phyloP scores from a whole-genome alignment of 2,329 filamentous ascomycete species.

The Fusarium palustre region DNA sequence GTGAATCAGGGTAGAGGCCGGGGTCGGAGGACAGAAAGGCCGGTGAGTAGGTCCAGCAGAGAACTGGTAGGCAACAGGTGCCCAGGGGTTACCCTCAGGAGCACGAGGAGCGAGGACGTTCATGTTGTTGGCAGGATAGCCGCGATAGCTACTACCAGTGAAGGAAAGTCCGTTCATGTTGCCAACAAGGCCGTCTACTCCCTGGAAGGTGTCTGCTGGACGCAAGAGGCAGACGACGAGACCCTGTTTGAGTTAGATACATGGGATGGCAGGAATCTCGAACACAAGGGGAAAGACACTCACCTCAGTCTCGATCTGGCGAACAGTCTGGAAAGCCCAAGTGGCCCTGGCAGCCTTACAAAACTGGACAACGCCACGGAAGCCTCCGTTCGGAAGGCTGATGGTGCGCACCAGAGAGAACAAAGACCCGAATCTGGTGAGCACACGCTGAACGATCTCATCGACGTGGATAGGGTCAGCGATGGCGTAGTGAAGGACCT shows the following conservation, averaged over 20 bases:
- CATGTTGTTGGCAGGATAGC: not conserved
- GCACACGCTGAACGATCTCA: conserved; percentile 49
- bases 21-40: conserved; percentile 46
- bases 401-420: conserved; percentile 62
- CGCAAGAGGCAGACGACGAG: not conserved
- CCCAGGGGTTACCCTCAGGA: conserved; percentile 15
- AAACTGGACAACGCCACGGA: conserved; percentile 65
- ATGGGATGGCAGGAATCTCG: not conserved
- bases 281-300: conserved; percentile 1
- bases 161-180: conserved; percentile 41
- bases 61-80: conserved; percentile 44
- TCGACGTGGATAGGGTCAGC: conserved; percentile 52
- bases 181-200: conserved; percentile 9
- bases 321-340: conserved; percentile 55
- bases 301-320: conserved; percentile 39
- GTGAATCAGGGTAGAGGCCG: conserved; percentile 53
- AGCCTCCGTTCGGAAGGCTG: conserved; percentile 56
- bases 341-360: conserved; percentile 61
- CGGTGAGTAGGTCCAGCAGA: conserved; percentile 48
- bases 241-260: conserved; percentile 14
- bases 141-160: not conserved
- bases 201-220: not conserved
- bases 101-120: conserved; percentile 31
- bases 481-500: conserved; percentile 28
- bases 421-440: conserved; percentile 63